A percentile compares a stretch with the other conserved stretches of the same genome.
phyloP scores from a whole-genome alignment of 352 stramenopile genomes.

The Peronosclerospora sorghi region DNA sequence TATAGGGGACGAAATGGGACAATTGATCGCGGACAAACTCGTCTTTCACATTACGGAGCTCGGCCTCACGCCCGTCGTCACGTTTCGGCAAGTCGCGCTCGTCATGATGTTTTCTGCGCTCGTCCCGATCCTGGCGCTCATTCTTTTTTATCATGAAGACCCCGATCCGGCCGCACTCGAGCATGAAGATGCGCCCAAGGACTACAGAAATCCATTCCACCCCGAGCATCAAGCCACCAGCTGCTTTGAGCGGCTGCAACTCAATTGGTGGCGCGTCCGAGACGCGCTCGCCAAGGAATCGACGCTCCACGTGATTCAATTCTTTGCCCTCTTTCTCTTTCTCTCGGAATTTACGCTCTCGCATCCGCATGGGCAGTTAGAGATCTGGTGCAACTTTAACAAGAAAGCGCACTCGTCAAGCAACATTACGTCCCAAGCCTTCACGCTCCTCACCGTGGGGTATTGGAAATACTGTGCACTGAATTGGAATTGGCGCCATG shows the following conservation, averaged over 20 bases:
- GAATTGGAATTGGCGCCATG: slow-evolving; percentile 33
- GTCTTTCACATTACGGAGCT: slow-evolving; percentile 18
- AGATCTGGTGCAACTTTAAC: slow-evolving; percentile 29
- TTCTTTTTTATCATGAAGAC: slow-evolving; percentile 35
- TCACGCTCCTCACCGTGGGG: slow-evolving; percentile 29
- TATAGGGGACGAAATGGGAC: slow-evolving; percentile 22
- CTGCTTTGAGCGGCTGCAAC: neutral
- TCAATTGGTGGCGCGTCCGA: slow-evolving; percentile 18
- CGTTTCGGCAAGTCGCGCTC: slow-evolving; percentile 19
- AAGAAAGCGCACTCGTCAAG: slow-evolving; percentile 32
- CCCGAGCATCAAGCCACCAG: no score
- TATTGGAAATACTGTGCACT: slow-evolving; percentile 37
- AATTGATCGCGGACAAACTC: slow-evolving; percentile 19
- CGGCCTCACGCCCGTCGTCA: slow-evolving; percentile 12
- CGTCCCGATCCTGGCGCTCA: slow-evolving; percentile 21
- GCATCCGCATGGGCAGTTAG: slow-evolving; percentile 33
- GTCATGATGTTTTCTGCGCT: slow-evolving; percentile 34
- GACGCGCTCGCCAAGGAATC: slow-evolving; percentile 21
- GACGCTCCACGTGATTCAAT: slow-evolving; percentile 34
- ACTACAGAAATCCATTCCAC: no score
- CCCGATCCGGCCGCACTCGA: slow-evolving; percentile 12
- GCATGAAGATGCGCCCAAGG: no score
- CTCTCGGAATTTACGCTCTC: slow-evolving; percentile 44
- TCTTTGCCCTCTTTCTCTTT: slow-evolving; percentile 43
- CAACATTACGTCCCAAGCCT: slow-evolving; percentile 32